Evolutionary conservation across 495 filamentous ascomycete species (phyloP).

Genomic region (Podospora didyma): DNA sequence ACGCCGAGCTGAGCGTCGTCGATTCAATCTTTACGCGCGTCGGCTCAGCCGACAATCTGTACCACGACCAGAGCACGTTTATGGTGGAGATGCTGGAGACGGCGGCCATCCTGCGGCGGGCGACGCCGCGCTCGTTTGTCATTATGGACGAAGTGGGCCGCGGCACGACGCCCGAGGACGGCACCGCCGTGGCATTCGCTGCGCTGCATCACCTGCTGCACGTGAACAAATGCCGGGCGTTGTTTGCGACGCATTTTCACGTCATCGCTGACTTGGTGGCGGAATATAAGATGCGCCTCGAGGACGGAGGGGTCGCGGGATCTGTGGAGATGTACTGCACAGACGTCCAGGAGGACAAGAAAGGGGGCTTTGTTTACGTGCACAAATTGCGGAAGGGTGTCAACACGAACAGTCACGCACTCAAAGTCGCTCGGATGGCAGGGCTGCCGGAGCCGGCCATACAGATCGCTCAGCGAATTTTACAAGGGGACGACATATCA

Average conservation of each 20-base stretch:
- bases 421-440: constrained; percentile 87
- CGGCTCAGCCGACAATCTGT: constrained; percentile 90
- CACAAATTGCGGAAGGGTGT: constrained; percentile 77
- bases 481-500: constrained; percentile 22
- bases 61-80: constrained; percentile 89
- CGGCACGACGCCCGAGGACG: constrained; percentile 89
- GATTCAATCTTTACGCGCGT: constrained; percentile 91
- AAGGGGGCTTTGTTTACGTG: constrained; percentile 74
- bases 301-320: constrained; percentile 38
- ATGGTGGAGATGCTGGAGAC: constrained; percentile 87
- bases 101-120: constrained; percentile 61
- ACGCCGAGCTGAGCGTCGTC: constrained; percentile 80
- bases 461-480: constrained; percentile 46
- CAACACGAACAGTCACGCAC: constrained; percentile 81
- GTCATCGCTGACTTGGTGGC: constrained; percentile 66
- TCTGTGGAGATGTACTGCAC: constrained; percentile 85
- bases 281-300: constrained; percentile 26
- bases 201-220: constrained; percentile 76
- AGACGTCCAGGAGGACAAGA: constrained; percentile 68
- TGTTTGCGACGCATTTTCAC: constrained; percentile 98
- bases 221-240: constrained; percentile 68
- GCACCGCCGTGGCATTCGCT: constrained; percentile 84
- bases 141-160: constrained; percentile 98
- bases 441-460: constrained; percentile 64
- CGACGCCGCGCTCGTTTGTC: constrained; percentile 75